These are phyloP conservation scores for Luffa aegyptiaca DNA, from an alignment of 306 rosid genomes.

Conservation along the genomic window DNA sequence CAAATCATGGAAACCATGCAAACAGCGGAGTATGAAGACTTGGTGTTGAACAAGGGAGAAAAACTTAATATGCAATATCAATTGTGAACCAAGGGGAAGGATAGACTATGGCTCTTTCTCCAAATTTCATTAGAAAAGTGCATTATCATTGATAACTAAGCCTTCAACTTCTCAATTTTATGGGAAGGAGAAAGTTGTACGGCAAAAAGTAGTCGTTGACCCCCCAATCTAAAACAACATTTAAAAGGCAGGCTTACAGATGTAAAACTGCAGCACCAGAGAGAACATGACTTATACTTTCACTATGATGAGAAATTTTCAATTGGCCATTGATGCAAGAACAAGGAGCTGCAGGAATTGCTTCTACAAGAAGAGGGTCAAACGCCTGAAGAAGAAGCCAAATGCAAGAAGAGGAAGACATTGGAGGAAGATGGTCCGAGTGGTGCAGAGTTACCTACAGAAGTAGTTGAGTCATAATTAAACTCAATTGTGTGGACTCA, in stretches of 20 bases:
- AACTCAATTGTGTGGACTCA: background rate
- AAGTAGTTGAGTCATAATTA: background rate
- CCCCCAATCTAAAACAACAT: background rate
- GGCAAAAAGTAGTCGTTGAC: background rate
- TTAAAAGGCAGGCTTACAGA: background rate
- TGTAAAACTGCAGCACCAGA: background rate
- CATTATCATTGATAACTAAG: background rate
- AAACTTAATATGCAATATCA: background rate
- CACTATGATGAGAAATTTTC: background rate
- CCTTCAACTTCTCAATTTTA: background rate
- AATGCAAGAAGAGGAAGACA: too few relatives aligned
- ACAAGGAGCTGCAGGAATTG: background rate
- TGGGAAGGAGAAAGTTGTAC: background rate
- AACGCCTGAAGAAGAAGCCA: background rate
- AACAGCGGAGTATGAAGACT: background rate
- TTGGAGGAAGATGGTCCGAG: background rate
- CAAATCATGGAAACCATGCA: background rate
- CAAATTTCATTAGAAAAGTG: background rate
- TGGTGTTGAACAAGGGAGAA: background rate
- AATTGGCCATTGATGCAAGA: background rate
- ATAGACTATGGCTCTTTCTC: background rate
- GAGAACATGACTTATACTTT: background rate
- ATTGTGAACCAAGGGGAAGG: too few relatives aligned
- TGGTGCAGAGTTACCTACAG: background rate
- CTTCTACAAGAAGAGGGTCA: background rate